A percentile compares a stretch with the other conserved stretches of the same genome.
phyloP scores from a whole-genome alignment of 2,329 filamentous ascomycete genomes.

The Sarocladium strictum region DNA sequence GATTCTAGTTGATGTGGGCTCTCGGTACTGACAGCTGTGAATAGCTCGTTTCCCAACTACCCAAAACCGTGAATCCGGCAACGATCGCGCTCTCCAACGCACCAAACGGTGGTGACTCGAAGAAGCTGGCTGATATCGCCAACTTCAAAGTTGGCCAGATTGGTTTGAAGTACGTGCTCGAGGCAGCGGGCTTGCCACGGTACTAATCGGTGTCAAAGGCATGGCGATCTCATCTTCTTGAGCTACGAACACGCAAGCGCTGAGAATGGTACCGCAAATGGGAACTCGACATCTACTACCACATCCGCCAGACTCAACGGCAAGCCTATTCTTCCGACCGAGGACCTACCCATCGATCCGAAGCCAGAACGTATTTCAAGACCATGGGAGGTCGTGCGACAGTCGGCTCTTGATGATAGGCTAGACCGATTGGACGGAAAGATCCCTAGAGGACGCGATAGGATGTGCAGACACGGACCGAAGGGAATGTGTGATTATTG shows the following conservation, averaged over 20 bases:
- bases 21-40: conserved; percentile 13
- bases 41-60: conserved; percentile 54
- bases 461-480: conserved; percentile 91
- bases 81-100: conserved; percentile 58
- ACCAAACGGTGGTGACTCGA: conserved; percentile 52
- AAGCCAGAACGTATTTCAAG: conserved; percentile 53
- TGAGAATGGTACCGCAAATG: conserved; percentile 28
- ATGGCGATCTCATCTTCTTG: conserved; percentile 88
- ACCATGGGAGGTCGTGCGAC: conserved; percentile 80
- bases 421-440: conserved; percentile 88
- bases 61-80: conserved; percentile 53
- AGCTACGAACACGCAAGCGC: conserved; percentile 61
- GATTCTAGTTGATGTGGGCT: background rate
- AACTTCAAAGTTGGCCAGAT: conserved; percentile 51
- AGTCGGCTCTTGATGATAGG: conserved; percentile 79
- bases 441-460: conserved; percentile 70
- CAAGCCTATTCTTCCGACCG: conserved; percentile 62
- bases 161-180: conserved; percentile 53
- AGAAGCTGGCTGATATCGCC: conserved; percentile 52
- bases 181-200: too few species aligned
- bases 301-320: conserved; percentile 71
- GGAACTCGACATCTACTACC: conserved; percentile 27
- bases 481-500: conserved; percentile 99
- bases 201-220: too few species aligned
- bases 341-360: conserved; percentile 60